Evolutionary conservation across 83 land plant species (phyloP).

Genomic region (Larix sibirica): DNA sequence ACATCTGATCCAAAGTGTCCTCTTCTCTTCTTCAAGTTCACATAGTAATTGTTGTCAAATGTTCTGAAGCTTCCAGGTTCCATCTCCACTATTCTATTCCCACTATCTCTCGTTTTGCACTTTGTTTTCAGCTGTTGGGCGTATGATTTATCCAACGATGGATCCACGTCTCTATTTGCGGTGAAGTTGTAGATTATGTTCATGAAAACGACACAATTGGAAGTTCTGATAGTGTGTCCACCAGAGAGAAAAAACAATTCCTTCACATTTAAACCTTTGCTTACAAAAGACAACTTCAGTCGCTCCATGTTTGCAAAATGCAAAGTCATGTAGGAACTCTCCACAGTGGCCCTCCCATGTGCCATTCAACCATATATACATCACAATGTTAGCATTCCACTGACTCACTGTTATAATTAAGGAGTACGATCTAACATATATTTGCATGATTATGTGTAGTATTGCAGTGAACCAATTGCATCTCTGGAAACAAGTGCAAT

Average conservation of each 20-base stretch:
- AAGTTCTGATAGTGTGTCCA: conserved; percentile 53
- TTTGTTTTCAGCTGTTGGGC: conserved; percentile 40
- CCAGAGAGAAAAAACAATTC: conserved; percentile 49
- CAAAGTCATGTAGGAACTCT: conserved; percentile 35
- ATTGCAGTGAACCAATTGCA: not conserved
- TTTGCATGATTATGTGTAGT: too few species aligned
- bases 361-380: not conserved
- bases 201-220: conserved; percentile 39
- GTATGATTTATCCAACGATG: conserved; percentile 56
- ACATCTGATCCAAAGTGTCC: conserved; percentile 55
- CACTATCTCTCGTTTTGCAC: conserved; percentile 29
- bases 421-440: too few species aligned
- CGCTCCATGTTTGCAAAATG: conserved; percentile 21
- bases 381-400: not conserved
- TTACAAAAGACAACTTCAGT: conserved; percentile 17
- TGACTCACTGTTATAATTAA: not conserved
- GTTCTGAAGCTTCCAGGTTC: conserved; percentile 49
- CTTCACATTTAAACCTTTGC: conserved; percentile 26
- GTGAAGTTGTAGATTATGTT: conserved; percentile 56
- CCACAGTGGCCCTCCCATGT: conserved; percentile 42
- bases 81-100: conserved; percentile 39
- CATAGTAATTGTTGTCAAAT: conserved; percentile 51
- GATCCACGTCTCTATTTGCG: conserved; percentile 51
- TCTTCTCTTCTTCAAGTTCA: conserved; percentile 31
- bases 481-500: conserved; percentile 23